Evolutionary conservation across 768 basidiomycete species (phyloP), one percentile per base, ranked within the genome.

Genomic region (Pisolithus tinctorius): DNA sequence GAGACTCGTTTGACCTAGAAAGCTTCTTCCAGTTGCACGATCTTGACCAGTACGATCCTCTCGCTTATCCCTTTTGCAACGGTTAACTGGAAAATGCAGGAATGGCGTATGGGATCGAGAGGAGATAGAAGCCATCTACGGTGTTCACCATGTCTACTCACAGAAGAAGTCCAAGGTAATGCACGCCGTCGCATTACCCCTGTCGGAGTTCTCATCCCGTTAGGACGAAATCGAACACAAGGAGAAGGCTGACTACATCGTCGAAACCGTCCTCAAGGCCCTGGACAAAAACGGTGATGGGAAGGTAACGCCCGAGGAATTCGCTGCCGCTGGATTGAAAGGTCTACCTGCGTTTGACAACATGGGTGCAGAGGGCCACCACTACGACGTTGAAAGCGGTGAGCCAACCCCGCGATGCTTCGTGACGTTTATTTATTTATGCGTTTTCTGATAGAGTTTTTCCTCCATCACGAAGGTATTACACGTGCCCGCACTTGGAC

Each of bases 21-120:
- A 89, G 91, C 65, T 99, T 99, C 81, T 95, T 96, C 79, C 84
- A 88, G 54, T 73, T 99, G 11, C 95, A 99, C 69, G 95, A 99
- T 70, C 74, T 99, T 51, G 83, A 98, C 69, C 73, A 82, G 86
- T 86, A 54, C 56, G 77, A 62, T 26, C 25, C 31, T 38, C 40
- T 34, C 8, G 25, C 36, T 40, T 20, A 20, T 20, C 27, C 37
- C n/a, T 23, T 17, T 13, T 8, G 13, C 7, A 23, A 23, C 26
- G 13, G 14, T 51, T 55, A 42, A 56, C 11, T 4, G 30, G 39
- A 4, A 4, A 36, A 20, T n/a, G 41, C 44, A 89, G 87, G 37
- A 83, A 98, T 62, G 90, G 90, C 0, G 61, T 78, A 48, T 92
- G 92, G 84, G 85, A 90, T 64, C 74, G 75, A 52, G 83, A 84